Evolutionary conservation across 805 yeast genomes (phyloP), one percentile per base, ranked within the genome.

Genomic region (Wickerhamiella kurtzmanii): DNA sequence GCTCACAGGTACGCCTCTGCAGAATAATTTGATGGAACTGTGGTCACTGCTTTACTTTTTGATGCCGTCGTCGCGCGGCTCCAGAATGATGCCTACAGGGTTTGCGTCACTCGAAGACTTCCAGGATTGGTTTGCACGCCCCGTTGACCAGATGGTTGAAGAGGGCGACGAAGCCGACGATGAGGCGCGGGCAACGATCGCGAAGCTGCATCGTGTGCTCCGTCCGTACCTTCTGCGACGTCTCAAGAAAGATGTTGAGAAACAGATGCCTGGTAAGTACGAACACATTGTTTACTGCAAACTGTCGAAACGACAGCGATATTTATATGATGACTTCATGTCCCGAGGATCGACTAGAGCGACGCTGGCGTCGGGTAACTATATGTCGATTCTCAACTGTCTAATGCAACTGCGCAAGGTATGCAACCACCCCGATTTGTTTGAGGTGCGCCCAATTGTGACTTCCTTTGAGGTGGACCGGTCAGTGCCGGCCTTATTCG

Each of bases 121-220:
- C 63, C 98, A 92, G 58, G 94, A 84, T 53, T 92, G 98, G 99
- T 92, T 92, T 64, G 95, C 96, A n/a, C 76, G 80, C 50, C 98
- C 99, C 0, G 96, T 92, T 3, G 97, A 92, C 61, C 82, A 77
- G 54, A 77, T 92, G 50, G 79, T 92, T 46, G 96, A 92, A 62
- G 81, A 77, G 48, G 84, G 81, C 25, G 75, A 80, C 55, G 84
- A 80, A 58, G 58, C 59, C 5, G 68, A 65, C 39, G 73, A 68
- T 17, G 97, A 92, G 57, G 86, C 97, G 0, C 75, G 75, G 50
- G 76, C 78, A 51, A 88, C 96, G 0, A 95, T 92, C 25, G 70
- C 83, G 11, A 82, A 94, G 59, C 70, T 92, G 46, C 99, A 92
- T 64, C 94, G 86, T 61, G 95, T 92, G 18, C 68, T 92, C 54